phyloP scores from a whole-genome alignment of 306 rosid species.

The Castanea mollissima region DNA sequence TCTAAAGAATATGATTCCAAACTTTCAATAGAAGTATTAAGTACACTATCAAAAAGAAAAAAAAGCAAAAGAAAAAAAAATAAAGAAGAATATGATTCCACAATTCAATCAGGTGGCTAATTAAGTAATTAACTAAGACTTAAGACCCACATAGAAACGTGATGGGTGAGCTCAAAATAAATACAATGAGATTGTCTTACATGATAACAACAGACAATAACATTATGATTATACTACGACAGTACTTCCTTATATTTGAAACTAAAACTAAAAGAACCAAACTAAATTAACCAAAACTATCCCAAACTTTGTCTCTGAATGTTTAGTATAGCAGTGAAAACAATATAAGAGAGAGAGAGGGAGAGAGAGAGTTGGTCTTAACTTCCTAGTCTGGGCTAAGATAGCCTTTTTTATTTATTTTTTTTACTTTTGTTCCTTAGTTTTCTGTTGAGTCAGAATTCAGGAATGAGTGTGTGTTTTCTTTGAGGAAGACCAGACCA shows the following conservation, averaged over 20 bases:
- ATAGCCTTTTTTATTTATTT: no score
- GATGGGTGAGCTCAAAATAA: not conserved
- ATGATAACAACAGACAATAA: not conserved
- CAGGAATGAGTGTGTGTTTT: not conserved
- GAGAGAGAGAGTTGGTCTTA: conserved; percentile 8
- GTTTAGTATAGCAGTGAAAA: not conserved
- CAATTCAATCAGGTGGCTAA: not conserved
- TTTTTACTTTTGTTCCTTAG: no score
- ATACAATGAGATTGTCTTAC: not conserved
- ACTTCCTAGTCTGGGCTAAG: not conserved
- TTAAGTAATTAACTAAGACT: not conserved
- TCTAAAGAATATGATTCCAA: not conserved
- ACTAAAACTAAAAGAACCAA: not conserved
- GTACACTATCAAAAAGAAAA: no score
- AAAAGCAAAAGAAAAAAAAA: no score
- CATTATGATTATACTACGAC: no score
- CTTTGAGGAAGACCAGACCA: conserved; percentile 6
- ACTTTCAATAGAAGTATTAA: no score
- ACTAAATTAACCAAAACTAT: not conserved
- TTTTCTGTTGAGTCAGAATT: not conserved
- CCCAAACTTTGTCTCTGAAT: not conserved
- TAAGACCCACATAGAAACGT: not conserved
- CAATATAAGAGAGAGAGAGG: not conserved
- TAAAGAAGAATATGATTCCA: not conserved
- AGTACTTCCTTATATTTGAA: not conserved